A percentile compares a stretch with the other conserved stretches of the same genome.
These are phyloP conservation scores for Croton laevigatus DNA, from an alignment of 441 rosid species.

Conservation along the genomic window DNA sequence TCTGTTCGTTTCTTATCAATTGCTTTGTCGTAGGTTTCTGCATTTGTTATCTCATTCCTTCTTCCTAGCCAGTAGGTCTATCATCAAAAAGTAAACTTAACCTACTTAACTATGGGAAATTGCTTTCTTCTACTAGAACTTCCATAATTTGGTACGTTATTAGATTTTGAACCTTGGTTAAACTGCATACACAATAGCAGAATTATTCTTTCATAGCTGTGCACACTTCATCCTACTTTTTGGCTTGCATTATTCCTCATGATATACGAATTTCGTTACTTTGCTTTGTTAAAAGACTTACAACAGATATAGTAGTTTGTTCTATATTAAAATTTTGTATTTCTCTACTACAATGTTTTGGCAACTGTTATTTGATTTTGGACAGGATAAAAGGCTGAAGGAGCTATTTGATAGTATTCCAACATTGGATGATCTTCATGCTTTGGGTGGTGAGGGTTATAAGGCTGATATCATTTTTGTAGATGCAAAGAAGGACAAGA, in stretches of 20 bases:
- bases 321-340: background rate
- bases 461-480: constrained; percentile 89
- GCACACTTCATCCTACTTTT: background rate
- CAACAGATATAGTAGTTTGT: background rate
- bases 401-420: constrained; percentile 76
- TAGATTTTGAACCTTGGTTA: background rate
- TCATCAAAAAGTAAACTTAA: background rate
- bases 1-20: background rate
- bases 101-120: background rate
- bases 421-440: constrained; percentile 80
- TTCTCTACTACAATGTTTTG: background rate
- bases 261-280: no score
- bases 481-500: constrained; percentile 84
- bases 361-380: constrained; percentile 8
- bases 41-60: background rate
- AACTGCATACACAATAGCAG: background rate
- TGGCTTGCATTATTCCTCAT: background rate
- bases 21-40: background rate
- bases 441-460: constrained; percentile 71
- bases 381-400: constrained; percentile 87
- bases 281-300: no score
- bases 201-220: background rate
- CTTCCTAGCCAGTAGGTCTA: background rate
- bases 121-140: background rate
- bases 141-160: background rate